Evolutionary conservation across 2,329 filamentous ascomycete genomes (phyloP), one percentile per base, ranked within the genome.

Genomic region (Pyrenochaeta sp.): DNA sequence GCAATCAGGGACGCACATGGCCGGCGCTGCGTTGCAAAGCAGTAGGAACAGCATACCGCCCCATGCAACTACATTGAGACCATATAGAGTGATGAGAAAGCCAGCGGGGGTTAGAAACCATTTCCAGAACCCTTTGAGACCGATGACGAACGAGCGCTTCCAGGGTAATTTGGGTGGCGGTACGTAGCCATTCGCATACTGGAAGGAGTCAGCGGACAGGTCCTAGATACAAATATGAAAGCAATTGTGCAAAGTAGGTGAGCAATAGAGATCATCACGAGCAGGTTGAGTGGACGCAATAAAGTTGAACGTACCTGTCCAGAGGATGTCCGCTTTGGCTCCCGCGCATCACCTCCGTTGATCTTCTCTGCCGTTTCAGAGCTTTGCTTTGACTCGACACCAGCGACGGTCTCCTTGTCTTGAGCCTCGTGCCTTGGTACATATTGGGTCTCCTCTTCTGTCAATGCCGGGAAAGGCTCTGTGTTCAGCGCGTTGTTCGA

Each of bases 31-130:
- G 69, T 92, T 91, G 80, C 89, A 90, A 27, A 96, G 86, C 2
- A 97, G 82, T 19, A 96, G 81, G 78, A 96, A 96, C 34, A 96
- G 83, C 92, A 96, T 96, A 56, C 90, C 92, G 50, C 92, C 92
- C 92, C 92, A 96, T 0, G 91, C 93, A 9, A 96, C 86, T 22
- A 96, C 85, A 63, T 94, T 93, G 56, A 95, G 84, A 12, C 90
- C 88, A 76, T 96, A 96, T 5, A 96, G 75, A 2, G 88, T 90
- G 40, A 94, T 86, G 52, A 91, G 80, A 73, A 95, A 92, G 2
- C 92, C 92, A 53, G 91, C 77, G 0, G 90, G 90, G 0, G 91
- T 96, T 37, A 85, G 80, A 67, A 90, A 86, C 80, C 92, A 96
- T 51, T 86, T 84, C 86, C 87, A 89, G 71, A 91, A 91, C 0